Percentiles rank a stretch among this genome's conserved stretches.
phyloP scores from a whole-genome alignment of 2,329 filamentous ascomycete species.

The Tolypocladium tropicale region DNA sequence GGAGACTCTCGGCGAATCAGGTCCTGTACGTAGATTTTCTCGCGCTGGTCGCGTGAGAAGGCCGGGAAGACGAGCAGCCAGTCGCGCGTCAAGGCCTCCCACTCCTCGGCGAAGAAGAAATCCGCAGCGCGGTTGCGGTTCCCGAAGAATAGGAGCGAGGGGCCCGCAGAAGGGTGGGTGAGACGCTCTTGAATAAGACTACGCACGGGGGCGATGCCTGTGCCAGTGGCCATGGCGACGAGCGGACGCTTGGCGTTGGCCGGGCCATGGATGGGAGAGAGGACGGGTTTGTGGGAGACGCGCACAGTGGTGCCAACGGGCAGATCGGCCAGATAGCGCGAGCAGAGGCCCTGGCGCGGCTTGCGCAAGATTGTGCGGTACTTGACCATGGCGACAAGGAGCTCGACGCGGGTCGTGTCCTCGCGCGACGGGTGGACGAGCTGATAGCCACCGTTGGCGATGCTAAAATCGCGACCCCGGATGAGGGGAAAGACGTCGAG shows the following conservation, averaged over 20 bases:
- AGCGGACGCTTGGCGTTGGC: constrained; percentile 41
- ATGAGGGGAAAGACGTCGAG: constrained; percentile 70
- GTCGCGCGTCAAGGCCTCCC: constrained; percentile 30
- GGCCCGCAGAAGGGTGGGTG: constrained; percentile 16
- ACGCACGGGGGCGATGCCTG: constrained; percentile 76
- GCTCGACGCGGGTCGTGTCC: constrained; percentile 45
- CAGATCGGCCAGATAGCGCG: constrained; percentile 68
- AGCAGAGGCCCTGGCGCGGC: constrained; percentile 79
- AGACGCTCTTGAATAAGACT: constrained; percentile 69
- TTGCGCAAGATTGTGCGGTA: constrained; percentile 82
- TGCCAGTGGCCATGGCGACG: constrained; percentile 74
- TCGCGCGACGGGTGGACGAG: constrained; percentile 16
- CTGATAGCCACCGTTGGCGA: constrained; percentile 59
- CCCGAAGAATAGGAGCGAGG: constrained; percentile 68
- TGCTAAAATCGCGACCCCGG: constrained; percentile 87
- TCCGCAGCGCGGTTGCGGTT: constrained; percentile 66
- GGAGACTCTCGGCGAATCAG: constrained; percentile 33
- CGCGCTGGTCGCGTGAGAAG: constrained; percentile 36
- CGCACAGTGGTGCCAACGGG: constrained; percentile 44
- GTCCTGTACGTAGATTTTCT: constrained; percentile 48
- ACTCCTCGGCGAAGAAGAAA: constrained; percentile 75
- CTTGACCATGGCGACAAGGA: constrained; percentile 80
- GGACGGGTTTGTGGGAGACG: constrained; percentile 45
- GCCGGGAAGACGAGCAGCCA: constrained; percentile 28
- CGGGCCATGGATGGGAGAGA: constrained; percentile 28